A percentile compares a stretch with the other conserved stretches of the same genome.
phyloP scores from a whole-genome alignment of 2,329 filamentous ascomycete genomes.

The Madurella mycetomatis region DNA sequence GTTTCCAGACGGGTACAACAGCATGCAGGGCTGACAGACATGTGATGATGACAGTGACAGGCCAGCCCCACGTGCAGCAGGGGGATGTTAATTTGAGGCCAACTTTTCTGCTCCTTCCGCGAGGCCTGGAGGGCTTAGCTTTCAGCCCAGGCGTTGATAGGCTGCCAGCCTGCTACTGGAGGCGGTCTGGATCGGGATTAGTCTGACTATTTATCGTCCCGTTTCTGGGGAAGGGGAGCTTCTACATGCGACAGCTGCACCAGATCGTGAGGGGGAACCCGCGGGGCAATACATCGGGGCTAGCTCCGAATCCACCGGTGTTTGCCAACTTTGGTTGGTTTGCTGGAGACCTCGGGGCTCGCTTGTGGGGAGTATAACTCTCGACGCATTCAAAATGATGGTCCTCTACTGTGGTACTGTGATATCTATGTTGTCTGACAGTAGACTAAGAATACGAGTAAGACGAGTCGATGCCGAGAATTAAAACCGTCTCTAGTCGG shows the following conservation, averaged over 20 bases:
- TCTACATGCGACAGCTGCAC: too few relatives aligned
- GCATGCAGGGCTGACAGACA: background rate
- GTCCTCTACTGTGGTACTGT: too few relatives aligned
- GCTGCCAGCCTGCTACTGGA: background rate
- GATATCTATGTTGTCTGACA: too few relatives aligned
- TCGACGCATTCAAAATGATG: too few relatives aligned
- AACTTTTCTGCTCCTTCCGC: background rate
- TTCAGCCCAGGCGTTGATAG: background rate
- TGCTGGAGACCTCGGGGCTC: too few relatives aligned
- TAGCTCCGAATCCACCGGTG: background rate
- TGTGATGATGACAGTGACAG: background rate
- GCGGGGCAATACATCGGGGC: background rate
- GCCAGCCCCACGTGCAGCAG: too few relatives aligned
- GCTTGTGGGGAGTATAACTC: too few relatives aligned
- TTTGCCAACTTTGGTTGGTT: too few relatives aligned
- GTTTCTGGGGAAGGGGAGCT: background rate
- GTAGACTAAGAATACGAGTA: too few relatives aligned
- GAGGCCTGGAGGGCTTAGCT: background rate
- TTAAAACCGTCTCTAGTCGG: too few relatives aligned
- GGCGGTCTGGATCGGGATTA: background rate
- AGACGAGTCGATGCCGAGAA: too few relatives aligned
- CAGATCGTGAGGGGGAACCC: slow-evolving; percentile 6
- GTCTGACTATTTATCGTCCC: slow-evolving; percentile 5
- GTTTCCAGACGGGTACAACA: background rate
- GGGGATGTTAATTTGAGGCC: background rate